Evolutionary conservation across 129 eudicot genomes (phyloP), one percentile per base, ranked within the genome.

Genomic region (Flaveria trinervia): DNA sequence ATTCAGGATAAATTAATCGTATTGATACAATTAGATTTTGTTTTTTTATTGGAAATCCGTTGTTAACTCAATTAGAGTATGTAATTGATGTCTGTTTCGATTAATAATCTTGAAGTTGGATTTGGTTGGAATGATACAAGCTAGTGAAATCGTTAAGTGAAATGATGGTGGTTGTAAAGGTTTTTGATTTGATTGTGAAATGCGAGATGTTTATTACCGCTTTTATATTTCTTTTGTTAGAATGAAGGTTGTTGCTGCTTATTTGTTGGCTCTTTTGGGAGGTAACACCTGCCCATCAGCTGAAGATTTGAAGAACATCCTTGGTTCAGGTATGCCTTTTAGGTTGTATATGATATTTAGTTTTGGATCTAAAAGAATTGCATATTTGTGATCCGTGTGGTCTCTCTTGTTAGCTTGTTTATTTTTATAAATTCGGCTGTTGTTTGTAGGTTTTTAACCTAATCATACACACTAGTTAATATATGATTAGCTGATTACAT

Each of bases 161-260:
- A 39, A 33, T 51, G 36, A 3, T 26, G 61, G 6, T 28, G 13
- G 25, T 73, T 36, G 52, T 12, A 20, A 17, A 5, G 18, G 13
- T 39, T n/a, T 12, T 54, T 7, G 7, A 20, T 44, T 61, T 1
- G 45, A 48, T 43, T 17, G 23, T 43, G 55, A 50, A 18, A 15
- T 13, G 26, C 11, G 46, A 9, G 18, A 5, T 74, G 44, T 20
- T 54, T 52, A 15, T 44, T 50, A 8, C 4, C 5, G 14, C 0
- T 52, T 0, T 36, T 66, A 1, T 55, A 52, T 36, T 25, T 51
- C 4, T 8, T 66, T 0, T 51, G 28, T 16, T 55, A 79, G 74
- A 76, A 82, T 82, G 85, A 82, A 82, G 82, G 85, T 82, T 74
- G 78, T 82, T 9, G 85, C 85, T 4, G 82, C 80, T 3, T 82